Evolutionary conservation across 2,329 filamentous ascomycete genomes (phyloP).

Genomic region (Malbranchea cinnamomea): DNA sequence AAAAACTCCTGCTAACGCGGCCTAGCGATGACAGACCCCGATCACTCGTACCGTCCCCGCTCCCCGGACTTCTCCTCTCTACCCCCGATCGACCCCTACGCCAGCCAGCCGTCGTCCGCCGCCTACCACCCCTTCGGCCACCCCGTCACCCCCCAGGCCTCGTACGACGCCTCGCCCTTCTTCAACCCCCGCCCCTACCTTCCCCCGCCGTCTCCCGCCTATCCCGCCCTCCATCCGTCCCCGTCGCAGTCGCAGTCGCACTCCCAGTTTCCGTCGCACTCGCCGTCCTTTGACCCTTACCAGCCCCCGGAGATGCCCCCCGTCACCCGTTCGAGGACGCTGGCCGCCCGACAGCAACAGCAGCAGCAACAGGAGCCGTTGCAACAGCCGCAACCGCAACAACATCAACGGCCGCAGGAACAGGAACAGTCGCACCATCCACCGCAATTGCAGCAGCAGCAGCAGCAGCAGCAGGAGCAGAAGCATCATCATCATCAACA

Average conservation of each 20-base stretch:
- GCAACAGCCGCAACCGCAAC: slow-evolving; percentile 4
- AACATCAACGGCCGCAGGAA: slow-evolving; percentile 3
- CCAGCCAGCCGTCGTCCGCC: slow-evolving; percentile 14
- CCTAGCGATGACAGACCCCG: slow-evolving; percentile 29
- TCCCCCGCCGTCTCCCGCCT: slow-evolving; percentile 16
- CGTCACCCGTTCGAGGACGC: slow-evolving; percentile 22
- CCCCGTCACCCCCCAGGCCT: slow-evolving; percentile 24
- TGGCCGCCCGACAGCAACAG: slow-evolving; percentile 13
- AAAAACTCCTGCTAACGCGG: too few species aligned
- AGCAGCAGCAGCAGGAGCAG: slow-evolving; percentile 4
- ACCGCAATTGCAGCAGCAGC: slow-evolving; percentile 4
- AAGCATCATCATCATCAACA: slow-evolving; percentile 3
- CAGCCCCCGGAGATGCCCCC: slow-evolving; percentile 29
- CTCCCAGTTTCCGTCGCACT: too few species aligned
- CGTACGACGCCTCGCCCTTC: slow-evolving; percentile 33
- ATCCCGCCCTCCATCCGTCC: too few species aligned
- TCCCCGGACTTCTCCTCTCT: slow-evolving; percentile 35
- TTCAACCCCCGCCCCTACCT: slow-evolving; percentile 28
- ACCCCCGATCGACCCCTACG: slow-evolving; percentile 19
- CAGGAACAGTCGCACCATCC: slow-evolving; percentile 5
- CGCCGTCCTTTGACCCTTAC: too few species aligned
- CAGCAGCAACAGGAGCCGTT: slow-evolving; percentile 5
- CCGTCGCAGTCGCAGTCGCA: too few species aligned
- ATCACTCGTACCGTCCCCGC: slow-evolving; percentile 32
- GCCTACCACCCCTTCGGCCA: slow-evolving; percentile 15